Conservation (phyloP, 805 yeast genomes). For the Millerago galiae region DNA sequence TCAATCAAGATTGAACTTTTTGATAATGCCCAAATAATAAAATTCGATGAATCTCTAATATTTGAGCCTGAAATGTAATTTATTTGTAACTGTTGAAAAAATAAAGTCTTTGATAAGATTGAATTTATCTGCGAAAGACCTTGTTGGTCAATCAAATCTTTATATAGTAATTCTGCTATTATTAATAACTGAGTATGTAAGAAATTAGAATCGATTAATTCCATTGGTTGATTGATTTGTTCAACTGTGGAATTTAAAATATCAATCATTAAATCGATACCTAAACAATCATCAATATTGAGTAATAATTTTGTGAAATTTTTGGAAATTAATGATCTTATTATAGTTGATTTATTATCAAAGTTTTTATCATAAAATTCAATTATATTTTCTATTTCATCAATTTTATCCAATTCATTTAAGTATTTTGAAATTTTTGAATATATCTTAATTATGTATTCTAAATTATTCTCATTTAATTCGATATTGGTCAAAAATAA, state of each 20-base stretch:
- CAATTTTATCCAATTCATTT: constrained; percentile 9
- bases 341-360: constrained; percentile 43
- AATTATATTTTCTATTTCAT: constrained; percentile 41
- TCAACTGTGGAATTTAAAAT: constrained; percentile 17
- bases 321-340: constrained; percentile 64
- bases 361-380: constrained; percentile 39
- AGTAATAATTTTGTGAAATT: constrained; percentile 45
- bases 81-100: constrained; percentile 50
- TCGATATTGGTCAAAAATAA: not conserved
- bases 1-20: constrained; percentile 30
- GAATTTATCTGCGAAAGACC: constrained; percentile 9
- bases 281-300: constrained; percentile 30
- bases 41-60: constrained; percentile 80
- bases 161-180: constrained; percentile 27
- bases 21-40: constrained; percentile 72
- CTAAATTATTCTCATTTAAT: constrained; percentile 7
- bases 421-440: constrained; percentile 18
- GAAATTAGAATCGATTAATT: constrained; percentile 25
- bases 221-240: constrained; percentile 25
- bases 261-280: constrained; percentile 35
- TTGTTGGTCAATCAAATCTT: constrained; percentile 8
- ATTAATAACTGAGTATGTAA: constrained; percentile 30
- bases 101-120: constrained; percentile 41
- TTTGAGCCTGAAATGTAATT: constrained; percentile 55
- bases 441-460: constrained; percentile 18